Conservation (phyloP, 192 early-diverging fungal species). For the Backusella sp. region DNA sequence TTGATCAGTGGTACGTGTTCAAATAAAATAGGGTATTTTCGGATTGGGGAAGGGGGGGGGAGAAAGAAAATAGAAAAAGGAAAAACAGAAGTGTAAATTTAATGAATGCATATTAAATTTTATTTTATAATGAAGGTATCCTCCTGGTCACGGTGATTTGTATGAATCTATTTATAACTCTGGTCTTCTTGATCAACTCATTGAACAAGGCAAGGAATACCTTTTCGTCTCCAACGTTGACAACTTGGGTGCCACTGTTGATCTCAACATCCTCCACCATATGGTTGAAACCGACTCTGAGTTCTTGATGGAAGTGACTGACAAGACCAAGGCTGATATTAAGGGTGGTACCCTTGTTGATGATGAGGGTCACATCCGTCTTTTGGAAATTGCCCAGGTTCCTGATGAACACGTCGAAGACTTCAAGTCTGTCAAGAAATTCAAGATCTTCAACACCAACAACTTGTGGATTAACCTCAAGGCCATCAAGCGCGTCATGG, state of each 20-base stretch:
- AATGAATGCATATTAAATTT: background rate
- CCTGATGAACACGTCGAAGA: slow-evolving; percentile 94
- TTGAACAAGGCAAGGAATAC: slow-evolving; percentile 97
- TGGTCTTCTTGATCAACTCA: slow-evolving; percentile 87
- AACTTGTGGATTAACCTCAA: slow-evolving; percentile 86
- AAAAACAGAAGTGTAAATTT: background rate
- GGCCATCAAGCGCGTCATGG: slow-evolving; percentile 85
- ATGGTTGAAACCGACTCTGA: slow-evolving; percentile 85
- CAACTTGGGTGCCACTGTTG: slow-evolving; percentile 97
- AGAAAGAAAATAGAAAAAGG: background rate
- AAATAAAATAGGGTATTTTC: slow-evolving; percentile 10
- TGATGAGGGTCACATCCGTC: slow-evolving; percentile 90
- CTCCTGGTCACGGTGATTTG: slow-evolving; percentile 99
- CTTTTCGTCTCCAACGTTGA: slow-evolving; percentile 99
- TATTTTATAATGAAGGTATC: slow-evolving; percentile 62
- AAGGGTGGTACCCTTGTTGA: slow-evolving; percentile 99
- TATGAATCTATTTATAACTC: slow-evolving; percentile 93
- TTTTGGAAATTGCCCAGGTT: slow-evolving; percentile 99
- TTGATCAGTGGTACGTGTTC: slow-evolving; percentile 56
- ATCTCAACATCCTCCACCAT: slow-evolving; percentile 88
- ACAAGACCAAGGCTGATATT: slow-evolving; percentile 99
- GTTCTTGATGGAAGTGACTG: slow-evolving; percentile 98
- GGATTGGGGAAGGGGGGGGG: background rate
- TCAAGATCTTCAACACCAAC: slow-evolving; percentile 99
- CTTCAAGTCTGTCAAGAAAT: slow-evolving; percentile 99